A percentile compares a stretch with the other conserved stretches of the same genome.
Conservation (phyloP, 306 rosid genomes). For the Quercus wislizeni region DNA sequence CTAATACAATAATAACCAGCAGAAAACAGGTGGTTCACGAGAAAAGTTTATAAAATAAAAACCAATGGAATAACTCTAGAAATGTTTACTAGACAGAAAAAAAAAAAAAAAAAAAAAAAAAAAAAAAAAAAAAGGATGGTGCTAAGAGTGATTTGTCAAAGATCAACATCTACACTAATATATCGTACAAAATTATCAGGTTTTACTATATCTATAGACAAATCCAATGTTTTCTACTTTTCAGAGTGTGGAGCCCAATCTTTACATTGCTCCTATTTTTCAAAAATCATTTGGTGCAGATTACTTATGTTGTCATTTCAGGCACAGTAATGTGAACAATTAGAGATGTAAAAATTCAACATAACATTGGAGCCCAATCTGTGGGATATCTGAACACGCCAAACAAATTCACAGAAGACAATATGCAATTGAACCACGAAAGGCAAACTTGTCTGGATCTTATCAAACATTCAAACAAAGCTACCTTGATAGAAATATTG, state of each 20-base stretch:
- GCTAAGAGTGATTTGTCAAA: not conserved
- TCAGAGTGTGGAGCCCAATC: not conserved
- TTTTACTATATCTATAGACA: not conserved
- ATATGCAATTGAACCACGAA: not conserved
- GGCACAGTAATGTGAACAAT: not conserved
- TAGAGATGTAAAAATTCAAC: not conserved
- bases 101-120: not conserved
- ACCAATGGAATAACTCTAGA: not conserved
- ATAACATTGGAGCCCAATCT: not conserved
- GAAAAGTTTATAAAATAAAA: not conserved
- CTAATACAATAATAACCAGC: not conserved
- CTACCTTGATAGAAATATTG: slow-evolving; percentile 92
- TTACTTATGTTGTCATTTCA: not conserved
- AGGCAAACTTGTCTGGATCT: not conserved
- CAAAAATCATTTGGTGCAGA: not conserved
- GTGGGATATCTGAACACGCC: not conserved
- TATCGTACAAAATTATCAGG: not conserved
- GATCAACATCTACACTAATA: not conserved
- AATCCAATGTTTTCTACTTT: not conserved
- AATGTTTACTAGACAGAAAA: not conserved
- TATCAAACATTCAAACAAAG: not conserved
- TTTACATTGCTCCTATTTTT: not conserved
- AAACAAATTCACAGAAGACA: not conserved
- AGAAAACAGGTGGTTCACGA: not conserved
- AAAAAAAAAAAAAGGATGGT: not conserved